Evolutionary conservation across 2,329 filamentous ascomycete genomes (phyloP).

Genomic region (Aspergillus tubingensis): DNA sequence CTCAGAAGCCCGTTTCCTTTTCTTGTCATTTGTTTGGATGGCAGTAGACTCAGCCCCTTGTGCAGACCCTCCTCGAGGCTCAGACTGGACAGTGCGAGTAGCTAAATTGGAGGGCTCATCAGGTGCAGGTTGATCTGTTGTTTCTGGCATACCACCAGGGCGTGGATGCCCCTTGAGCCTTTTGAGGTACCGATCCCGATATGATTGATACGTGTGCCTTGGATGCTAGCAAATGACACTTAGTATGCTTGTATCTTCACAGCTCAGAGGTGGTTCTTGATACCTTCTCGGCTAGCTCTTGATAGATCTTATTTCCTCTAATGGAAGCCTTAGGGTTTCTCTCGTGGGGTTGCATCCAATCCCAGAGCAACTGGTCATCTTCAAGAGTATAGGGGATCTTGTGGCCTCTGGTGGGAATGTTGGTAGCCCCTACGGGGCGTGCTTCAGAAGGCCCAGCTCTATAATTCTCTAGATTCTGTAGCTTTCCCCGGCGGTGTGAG

Average conservation of each 20-base stretch:
- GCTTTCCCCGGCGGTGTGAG: slow-evolving; percentile 51
- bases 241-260: not conserved
- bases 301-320: slow-evolving; percentile 49
- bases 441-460: slow-evolving; percentile 47
- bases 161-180: slow-evolving; percentile 38
- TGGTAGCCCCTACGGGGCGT: slow-evolving; percentile 48
- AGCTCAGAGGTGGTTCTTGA: not conserved
- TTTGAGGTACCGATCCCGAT: slow-evolving; percentile 51
- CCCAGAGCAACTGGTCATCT: slow-evolving; percentile 49
- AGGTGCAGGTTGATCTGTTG: not conserved
- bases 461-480: slow-evolving; percentile 53
- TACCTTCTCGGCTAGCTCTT: slow-evolving; percentile 45
- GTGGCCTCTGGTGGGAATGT: slow-evolving; percentile 37
- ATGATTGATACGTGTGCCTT: slow-evolving; percentile 52
- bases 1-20: slow-evolving; percentile 26
- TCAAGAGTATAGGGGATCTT: slow-evolving; percentile 41
- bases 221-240: slow-evolving; percentile 35
- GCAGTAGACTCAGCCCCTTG: not conserved
- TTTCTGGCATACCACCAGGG: slow-evolving; percentile 31
- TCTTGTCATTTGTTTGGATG: slow-evolving; percentile 12
- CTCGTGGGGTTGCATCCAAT: slow-evolving; percentile 45
- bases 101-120: slow-evolving; percentile 8
- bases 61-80: not conserved
- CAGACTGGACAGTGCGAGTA: slow-evolving; percentile 9
- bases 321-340: slow-evolving; percentile 32